Conservation (phyloP, 306 rosid genomes). For the Vachellia pachyceras region DNA sequence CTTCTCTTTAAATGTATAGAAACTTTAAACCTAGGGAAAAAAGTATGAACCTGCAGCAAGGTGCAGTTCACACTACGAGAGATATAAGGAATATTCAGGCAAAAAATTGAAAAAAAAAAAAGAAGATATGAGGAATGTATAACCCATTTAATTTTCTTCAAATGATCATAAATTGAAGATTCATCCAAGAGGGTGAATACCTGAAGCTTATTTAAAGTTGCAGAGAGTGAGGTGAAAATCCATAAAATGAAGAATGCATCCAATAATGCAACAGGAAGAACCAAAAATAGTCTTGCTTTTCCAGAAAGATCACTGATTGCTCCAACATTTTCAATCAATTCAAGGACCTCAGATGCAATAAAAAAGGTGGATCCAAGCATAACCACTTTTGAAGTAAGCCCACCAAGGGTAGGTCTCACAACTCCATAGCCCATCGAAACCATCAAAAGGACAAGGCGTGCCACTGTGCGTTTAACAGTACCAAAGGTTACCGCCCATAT, state of each 20-base stretch:
- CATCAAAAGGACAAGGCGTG: slow-evolving; percentile 79
- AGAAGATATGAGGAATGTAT: slow-evolving; percentile 10
- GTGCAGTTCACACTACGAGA: neutral
- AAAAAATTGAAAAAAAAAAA: neutral
- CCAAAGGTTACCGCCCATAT: slow-evolving; percentile 94
- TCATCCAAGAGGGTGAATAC: slow-evolving; percentile 50
- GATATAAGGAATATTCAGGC: neutral
- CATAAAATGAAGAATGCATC: slow-evolving; percentile 98
- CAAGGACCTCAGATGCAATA: slow-evolving; percentile 91
- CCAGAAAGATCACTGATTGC: slow-evolving; percentile 96
- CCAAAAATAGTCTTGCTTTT: slow-evolving; percentile 88
- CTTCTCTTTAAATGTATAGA: neutral
- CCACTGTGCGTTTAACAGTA: slow-evolving; percentile 77
- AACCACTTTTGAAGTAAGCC: slow-evolving; percentile 87
- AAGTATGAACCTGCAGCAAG: slow-evolving; percentile 20
- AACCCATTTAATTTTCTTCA: slow-evolving; percentile 20
- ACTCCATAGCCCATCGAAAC: slow-evolving; percentile 98
- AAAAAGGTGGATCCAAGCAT: slow-evolving; percentile 95
- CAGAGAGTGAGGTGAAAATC: slow-evolving; percentile 93
- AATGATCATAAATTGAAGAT: slow-evolving; percentile 15
- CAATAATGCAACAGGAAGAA: slow-evolving; percentile 90
- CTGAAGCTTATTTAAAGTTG: slow-evolving; percentile 98
- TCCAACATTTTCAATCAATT: slow-evolving; percentile 93
- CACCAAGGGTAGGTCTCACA: slow-evolving; percentile 97
- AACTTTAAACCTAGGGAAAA: neutral